Evolutionary conservation across 306 rosid species (phyloP), one percentile per base, ranked within the genome.

Genomic region (Prunus salicina): DNA sequence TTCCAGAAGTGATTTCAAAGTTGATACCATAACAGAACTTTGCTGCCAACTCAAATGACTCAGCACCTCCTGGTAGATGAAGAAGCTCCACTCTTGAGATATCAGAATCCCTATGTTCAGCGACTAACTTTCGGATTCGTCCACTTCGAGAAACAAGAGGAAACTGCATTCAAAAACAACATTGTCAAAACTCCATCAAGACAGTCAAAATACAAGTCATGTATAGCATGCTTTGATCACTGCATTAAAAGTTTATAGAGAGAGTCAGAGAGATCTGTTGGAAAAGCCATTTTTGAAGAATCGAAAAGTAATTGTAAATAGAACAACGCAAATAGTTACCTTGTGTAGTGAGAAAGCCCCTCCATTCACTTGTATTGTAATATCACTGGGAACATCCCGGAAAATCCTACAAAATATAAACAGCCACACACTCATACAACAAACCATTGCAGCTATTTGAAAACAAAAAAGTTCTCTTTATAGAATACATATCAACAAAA

Each of bases 141-240:
- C 99, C 99, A 75, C 99, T 96, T 80, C 98, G 89, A 52, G 99
- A 89, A 63, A 93, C 99, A 3, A 96, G 98, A 83, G 99, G 99
- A 81, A 96, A 96, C 99, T 96, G 84, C 86, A 88, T 73, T 83
- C 63, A 30, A 57, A 76, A 76, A 58, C 25, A 71, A 75, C 64
- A 20, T 18, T 61, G 70, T 67, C 52, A 67, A 53, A 72, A 82
- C 65, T 64, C 67, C 66, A 78, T 75, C 76, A 78, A 22, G 25
- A 34, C 25, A n/a, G 55, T 43, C 41, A 58, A 19, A 65, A 27
- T 25, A 25, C 3, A 67, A 72, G 32, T 58, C 67, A 25, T 57
- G 14, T 55, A 7, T 6, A 43, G 53, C 15, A 38, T 67, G 55
- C 8, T 67, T 15, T n/a, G 72, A n/a, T 34, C 19, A 18, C 12